A percentile compares a stretch with the other conserved stretches of the same genome.
These are phyloP conservation scores for Phaeotremella skinneri DNA, from an alignment of 768 basidiomycete genomes.

Conservation along the genomic window DNA sequence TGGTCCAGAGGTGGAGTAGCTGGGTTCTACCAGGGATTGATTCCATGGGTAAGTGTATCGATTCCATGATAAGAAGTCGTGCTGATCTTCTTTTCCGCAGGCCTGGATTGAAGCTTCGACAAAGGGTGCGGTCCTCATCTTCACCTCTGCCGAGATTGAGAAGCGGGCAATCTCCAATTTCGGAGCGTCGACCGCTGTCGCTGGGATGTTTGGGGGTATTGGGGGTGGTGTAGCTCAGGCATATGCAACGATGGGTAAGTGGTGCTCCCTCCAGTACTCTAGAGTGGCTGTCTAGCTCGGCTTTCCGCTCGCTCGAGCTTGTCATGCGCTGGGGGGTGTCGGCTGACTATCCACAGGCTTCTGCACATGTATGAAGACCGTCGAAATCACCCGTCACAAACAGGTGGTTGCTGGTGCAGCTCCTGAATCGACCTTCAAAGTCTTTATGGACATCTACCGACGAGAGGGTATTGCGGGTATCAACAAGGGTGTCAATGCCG, in stretches of 20 bases:
- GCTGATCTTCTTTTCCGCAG: constrained; percentile 53
- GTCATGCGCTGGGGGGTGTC: too few species aligned
- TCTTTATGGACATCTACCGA: constrained; percentile 91
- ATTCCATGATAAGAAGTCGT: neutral
- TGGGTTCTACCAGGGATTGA: constrained; percentile 97
- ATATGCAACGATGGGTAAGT: constrained; percentile 98
- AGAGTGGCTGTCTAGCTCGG: neutral
- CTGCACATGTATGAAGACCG: constrained; percentile 99
- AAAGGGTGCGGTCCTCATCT: constrained; percentile 92
- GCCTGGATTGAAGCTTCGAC: constrained; percentile 99
- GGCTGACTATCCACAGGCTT: constrained; percentile 62
- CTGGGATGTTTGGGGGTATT: constrained; percentile 94
- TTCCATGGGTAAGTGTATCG: constrained; percentile 77
- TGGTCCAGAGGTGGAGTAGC: constrained; percentile 85
- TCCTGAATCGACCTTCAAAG: constrained; percentile 87
- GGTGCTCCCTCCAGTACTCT: constrained; percentile 7
- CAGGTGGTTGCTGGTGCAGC: constrained; percentile 77
- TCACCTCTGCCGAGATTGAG: constrained; percentile 94
- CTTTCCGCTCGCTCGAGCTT: neutral
- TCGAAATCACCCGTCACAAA: constrained; percentile 85
- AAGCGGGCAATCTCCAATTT: constrained; percentile 59
- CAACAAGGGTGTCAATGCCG: constrained; percentile 93
- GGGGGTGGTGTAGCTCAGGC: constrained; percentile 96
- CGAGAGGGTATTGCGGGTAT: constrained; percentile 91
- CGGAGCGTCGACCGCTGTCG: constrained; percentile 74